A percentile compares a stretch with the other conserved stretches of the same genome.
These are phyloP conservation scores for Dichomitus squalens DNA, from an alignment of 1,284 basidiomycete genomes.

Conservation along the genomic window DNA sequence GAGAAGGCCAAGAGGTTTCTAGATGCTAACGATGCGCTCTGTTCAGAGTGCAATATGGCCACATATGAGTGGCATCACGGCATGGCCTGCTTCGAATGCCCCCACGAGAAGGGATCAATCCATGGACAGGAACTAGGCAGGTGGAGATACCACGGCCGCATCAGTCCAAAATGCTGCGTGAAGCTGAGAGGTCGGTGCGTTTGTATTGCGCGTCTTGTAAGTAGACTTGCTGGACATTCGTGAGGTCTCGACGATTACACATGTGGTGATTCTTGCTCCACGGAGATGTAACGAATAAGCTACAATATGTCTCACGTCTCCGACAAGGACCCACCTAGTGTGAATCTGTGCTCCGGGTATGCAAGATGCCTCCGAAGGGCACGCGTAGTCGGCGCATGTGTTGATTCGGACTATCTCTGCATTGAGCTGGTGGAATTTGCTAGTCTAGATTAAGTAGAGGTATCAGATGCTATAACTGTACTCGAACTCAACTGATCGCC, in stretches of 20 bases:
- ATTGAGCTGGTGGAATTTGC: background rate
- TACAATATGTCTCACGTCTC: background rate
- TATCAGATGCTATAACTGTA: no score
- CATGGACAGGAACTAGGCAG: background rate
- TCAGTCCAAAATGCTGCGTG: background rate
- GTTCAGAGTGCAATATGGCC: slow-evolving; percentile 1
- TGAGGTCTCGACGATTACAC: background rate
- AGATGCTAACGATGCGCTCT: background rate
- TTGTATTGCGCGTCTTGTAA: no score
- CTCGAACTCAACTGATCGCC: background rate
- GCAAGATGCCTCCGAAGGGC: background rate
- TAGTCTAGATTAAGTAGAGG: background rate
- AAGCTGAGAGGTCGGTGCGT: background rate
- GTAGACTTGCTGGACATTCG: no score
- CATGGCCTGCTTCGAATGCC: background rate
- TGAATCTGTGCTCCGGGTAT: background rate
- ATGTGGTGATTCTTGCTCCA: background rate
- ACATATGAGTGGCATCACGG: background rate
- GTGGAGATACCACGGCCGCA: background rate
- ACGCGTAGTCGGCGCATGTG: background rate
- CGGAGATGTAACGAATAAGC: background rate
- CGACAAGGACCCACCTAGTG: background rate
- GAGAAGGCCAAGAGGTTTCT: background rate
- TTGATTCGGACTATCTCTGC: background rate
- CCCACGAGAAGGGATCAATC: background rate